A percentile compares a stretch with the other conserved stretches of the same genome.
phyloP scores from a whole-genome alignment of 139 green algal species.

The Coelastrella sp. region DNA sequence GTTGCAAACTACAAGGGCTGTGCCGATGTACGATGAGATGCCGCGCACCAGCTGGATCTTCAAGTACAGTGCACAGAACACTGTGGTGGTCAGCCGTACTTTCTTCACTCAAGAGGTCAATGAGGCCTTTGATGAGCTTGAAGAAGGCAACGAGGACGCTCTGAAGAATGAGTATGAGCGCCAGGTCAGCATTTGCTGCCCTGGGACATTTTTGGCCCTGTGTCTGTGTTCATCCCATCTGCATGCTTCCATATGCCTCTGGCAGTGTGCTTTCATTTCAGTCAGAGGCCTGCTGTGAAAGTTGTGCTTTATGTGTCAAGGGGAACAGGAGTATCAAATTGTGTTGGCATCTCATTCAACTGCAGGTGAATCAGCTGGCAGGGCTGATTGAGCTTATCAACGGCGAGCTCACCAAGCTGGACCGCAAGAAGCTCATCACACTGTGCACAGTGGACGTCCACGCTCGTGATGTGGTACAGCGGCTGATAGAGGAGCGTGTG shows the following conservation, averaged over 20 bases:
- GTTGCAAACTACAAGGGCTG: conserved; percentile 73
- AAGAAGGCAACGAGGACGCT: conserved; percentile 94
- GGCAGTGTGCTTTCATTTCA: neutral
- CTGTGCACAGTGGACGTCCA: conserved; percentile 97
- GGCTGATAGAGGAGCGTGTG: conserved; percentile 86
- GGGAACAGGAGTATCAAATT: neutral
- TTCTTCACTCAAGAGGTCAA: conserved; percentile 93
- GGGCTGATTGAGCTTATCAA: conserved; percentile 93
- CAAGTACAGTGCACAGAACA: conserved; percentile 89
- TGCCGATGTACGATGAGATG: conserved; percentile 91
- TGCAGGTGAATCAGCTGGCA: conserved; percentile 82
- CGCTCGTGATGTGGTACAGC: conserved; percentile 89
- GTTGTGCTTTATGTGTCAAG: too few species aligned
- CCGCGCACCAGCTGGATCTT: conserved; percentile 89
- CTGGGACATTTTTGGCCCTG: too few species aligned
- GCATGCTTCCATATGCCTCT: neutral
- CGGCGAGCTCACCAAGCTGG: conserved; percentile 79
- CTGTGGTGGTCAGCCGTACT: conserved; percentile 87
- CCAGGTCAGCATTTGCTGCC: conserved; percentile 40
- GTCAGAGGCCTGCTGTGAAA: too few species aligned
- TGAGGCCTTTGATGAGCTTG: conserved; percentile 92
- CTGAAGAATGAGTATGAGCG: conserved; percentile 83
- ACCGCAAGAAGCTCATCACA: conserved; percentile 96
- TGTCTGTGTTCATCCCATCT: too few species aligned
- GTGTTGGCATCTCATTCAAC: neutral